Base-by-base conservation (phyloP, 2,329 filamentous ascomycete genomes). In the Fusarium chlamydosporum region DNA sequence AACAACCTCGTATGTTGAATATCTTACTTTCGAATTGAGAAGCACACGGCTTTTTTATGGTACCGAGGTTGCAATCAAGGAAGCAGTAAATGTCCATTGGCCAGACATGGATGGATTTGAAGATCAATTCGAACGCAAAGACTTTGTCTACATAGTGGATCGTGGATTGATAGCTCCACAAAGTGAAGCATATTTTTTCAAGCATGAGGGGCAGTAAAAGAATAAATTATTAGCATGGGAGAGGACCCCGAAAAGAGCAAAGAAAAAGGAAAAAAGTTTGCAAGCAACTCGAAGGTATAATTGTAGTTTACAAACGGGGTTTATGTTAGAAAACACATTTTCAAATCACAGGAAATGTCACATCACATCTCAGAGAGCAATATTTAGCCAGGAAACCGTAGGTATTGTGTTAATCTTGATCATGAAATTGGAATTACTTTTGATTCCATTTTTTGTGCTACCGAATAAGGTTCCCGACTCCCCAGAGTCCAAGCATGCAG, bases 381-480 rank as follows among this genome's bases (percentile, higher is more conserved):
- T 56, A 55, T 61, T 51, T 51, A 58, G 64, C 41, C 59, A 51
- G 68, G 71, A 68, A 74, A 73, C 71, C 67, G 63, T 70, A 51
- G 47, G 47, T 51, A 70, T 65, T 65, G 70, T 65, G 70, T 72
- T 64, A 58, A 64, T 64, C 61, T 65, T 71, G 52, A 70, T 73
- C 63, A 62, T 66, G 69, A 65, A 65, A 70, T 63, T 64, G 72
- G 74, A 76, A 74, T 70, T 72, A 69, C 68, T 73, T 60, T 74
- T 73, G 62, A 76, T 77, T 72, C 76, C 74, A 76, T 70, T 73
- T 72, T 74, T 73, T 72, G 71, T 71, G 72, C 72, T 75, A 74
- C 72, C 72, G 69, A 73, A 74, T 45, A 68, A 73, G 68, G 72
- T 74, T 72, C 72, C 74, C 68, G 73, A 75, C 73, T 75, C 73